phyloP scores from a whole-genome alignment of 2,329 filamentous ascomycete genomes.

The Fusarium algeriense region DNA sequence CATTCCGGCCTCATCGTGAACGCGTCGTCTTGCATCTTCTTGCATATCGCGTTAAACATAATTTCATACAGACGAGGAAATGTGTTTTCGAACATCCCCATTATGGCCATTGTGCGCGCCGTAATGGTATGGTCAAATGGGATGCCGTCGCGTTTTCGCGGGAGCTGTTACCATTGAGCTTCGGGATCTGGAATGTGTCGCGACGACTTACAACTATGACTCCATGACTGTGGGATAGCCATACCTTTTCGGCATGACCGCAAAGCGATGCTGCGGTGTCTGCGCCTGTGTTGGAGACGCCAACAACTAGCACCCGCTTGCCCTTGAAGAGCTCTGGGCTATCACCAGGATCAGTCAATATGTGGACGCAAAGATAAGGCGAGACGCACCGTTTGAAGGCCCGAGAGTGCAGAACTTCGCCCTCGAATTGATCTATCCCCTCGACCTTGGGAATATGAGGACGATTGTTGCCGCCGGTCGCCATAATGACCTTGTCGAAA shows the following conservation, averaged over 20 bases:
- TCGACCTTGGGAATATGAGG: slow-evolving; percentile 53
- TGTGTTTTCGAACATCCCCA: slow-evolving; percentile 46
- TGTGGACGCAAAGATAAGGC: rapidly evolving
- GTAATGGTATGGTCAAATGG: slow-evolving; percentile 53
- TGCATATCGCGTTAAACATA: slow-evolving; percentile 41
- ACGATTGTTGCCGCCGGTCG: slow-evolving; percentile 50
- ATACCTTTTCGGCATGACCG: slow-evolving; percentile 54
- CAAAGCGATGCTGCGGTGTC: slow-evolving; percentile 51
- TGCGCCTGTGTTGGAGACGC: slow-evolving; percentile 55
- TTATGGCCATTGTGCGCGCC: slow-evolving; percentile 49
- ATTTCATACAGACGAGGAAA: slow-evolving; percentile 42
- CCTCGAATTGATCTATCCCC: slow-evolving; percentile 54
- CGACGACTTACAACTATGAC: slow-evolving; percentile 49
- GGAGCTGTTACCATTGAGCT: slow-evolving; percentile 34
- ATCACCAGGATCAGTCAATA: rapidly evolving
- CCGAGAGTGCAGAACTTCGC: slow-evolving; percentile 56
- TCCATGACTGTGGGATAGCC: slow-evolving; percentile 57
- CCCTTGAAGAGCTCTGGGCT: slow-evolving; percentile 52
- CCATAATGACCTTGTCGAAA: slow-evolving; percentile 56
- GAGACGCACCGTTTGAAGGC: slow-evolving; percentile 49
- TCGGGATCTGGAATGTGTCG: background rate
- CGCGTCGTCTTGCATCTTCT: slow-evolving; percentile 38
- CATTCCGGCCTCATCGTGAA: slow-evolving; percentile 48
- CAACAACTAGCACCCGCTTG: slow-evolving; percentile 59
- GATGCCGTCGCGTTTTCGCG: slow-evolving; percentile 50